Base-by-base conservation (phyloP, 306 rosid species). In the Rosa multiflora region DNA sequence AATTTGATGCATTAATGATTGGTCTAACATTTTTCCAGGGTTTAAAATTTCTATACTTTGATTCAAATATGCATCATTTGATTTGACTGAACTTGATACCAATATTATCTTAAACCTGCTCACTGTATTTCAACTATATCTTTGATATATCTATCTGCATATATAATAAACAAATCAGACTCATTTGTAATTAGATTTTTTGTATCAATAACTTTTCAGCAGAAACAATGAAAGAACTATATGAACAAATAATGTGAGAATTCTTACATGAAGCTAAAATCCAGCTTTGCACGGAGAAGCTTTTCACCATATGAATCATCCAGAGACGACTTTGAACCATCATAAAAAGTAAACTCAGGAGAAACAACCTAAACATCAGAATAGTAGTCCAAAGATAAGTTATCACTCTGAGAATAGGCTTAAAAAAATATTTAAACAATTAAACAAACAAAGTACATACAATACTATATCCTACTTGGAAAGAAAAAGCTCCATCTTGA, bases 241-340 rank as follows among this genome's bases (percentile, higher is more conserved):
- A 18, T 35, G 69, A 63, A 42, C 67, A 75, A 0, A 47, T 15
- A 70, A 29, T 17, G 43, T 13, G 76, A 47, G 8, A 67, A 59
- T 75, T 79, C 97, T 93, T 79, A 95, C 99, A 93, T 93, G 96
- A 95, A 95, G 81, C 96, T 95, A 76, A 95, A 68, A 76, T 95
- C 99, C 94, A 95, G 79, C 88, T 95, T 95, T 43, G 99, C 99
- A 61, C 99, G 99, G 75, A 95, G 89, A 86, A 93, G 99, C 88
- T 93, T 95, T 86, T 95, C 99, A 56, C 99, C 93, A 79, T 75
- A 89, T 18, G 97, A 85, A 82, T 95, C 97, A 86, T 90, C 97
- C 78, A 88, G 83, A 78, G 90, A 91, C 43, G 99, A 95, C 82
- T 95, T 95, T 29, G 98, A 86, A 79, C 96, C 98, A 79, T 93